These are phyloP conservation scores for Pistacia atlantica DNA, from an alignment of 345 rosid genomes.

Conservation along the genomic window DNA sequence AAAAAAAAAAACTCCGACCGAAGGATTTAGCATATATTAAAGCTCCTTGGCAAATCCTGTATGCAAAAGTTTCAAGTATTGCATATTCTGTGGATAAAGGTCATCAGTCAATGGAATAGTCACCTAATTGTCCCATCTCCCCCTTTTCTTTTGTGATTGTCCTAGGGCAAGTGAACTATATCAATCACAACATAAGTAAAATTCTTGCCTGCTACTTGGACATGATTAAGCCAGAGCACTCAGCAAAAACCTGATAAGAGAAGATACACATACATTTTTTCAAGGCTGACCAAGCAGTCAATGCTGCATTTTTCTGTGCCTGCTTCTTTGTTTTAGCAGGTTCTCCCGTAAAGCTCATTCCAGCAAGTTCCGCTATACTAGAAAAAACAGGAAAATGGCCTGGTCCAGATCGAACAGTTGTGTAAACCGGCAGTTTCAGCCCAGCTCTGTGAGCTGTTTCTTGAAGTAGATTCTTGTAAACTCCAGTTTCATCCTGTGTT, in stretches of 20 bases:
- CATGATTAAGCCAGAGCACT: constrained; percentile 4
- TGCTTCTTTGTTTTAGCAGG: constrained; percentile 51
- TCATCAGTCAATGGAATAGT: neutral
- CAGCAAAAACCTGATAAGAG: neutral
- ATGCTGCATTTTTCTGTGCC: constrained; percentile 52
- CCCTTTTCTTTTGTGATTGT: neutral
- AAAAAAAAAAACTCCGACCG: neutral
- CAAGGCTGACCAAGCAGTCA: constrained; percentile 46
- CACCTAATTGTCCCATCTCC: neutral
- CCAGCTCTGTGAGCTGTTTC: constrained; percentile 56
- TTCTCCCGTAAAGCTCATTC: constrained; percentile 46
- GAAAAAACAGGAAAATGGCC: constrained; percentile 44
- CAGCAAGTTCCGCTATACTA: constrained; percentile 46
- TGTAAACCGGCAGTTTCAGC: constrained; percentile 45
- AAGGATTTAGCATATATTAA: neutral
- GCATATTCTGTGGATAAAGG: neutral
- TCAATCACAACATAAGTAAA: neutral
- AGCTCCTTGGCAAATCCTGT: neutral
- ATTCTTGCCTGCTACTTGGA: neutral
- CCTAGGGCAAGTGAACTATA: neutral
- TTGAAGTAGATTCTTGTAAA: constrained; percentile 50
- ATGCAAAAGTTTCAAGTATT: neutral
- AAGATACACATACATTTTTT: constrained; percentile 29
- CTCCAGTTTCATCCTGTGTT: constrained; percentile 54
- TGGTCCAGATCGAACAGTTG: constrained; percentile 48